Conservation (phyloP, 2,329 filamentous ascomycete genomes). For the Penicillium sp. region DNA sequence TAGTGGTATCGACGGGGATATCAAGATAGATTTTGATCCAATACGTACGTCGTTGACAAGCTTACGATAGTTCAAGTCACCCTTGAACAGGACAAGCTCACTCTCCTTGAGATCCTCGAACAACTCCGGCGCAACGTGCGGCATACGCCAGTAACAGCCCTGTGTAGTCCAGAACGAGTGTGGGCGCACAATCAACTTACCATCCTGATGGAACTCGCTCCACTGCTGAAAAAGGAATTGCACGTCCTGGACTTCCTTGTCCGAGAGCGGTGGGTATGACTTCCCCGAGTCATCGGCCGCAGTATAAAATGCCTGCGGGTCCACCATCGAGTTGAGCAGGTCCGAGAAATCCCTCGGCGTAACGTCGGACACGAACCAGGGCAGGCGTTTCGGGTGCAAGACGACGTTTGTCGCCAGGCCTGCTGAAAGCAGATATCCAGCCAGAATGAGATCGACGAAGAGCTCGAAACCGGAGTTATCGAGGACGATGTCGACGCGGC, state of each 20-base stretch:
- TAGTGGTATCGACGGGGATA: background rate
- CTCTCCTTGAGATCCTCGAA: conserved; percentile 79
- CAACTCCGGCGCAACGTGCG: conserved; percentile 69
- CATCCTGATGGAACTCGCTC: conserved; percentile 79
- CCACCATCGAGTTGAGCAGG: conserved; percentile 79
- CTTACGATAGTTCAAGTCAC: conserved; percentile 96
- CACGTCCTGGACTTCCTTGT: conserved; percentile 71
- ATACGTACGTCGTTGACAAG: conserved; percentile 80
- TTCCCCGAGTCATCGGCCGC: conserved; percentile 69
- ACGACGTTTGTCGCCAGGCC: conserved; percentile 86
- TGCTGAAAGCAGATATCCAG: conserved; percentile 83
- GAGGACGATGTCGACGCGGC: conserved; percentile 89
- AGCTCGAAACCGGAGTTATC: conserved; percentile 98
- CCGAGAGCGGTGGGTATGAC: conserved; percentile 66
- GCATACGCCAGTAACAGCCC: conserved; percentile 88
- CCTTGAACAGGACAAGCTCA: conserved; percentile 94
- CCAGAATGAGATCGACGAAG: conserved; percentile 91
- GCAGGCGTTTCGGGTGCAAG: conserved; percentile 91
- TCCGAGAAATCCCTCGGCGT: conserved; percentile 82
- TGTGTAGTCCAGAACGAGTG: conserved; percentile 91
- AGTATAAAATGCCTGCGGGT: conserved; percentile 79
- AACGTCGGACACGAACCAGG: conserved; percentile 98
- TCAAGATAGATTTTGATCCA: background rate
- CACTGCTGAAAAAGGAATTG: conserved; percentile 82
- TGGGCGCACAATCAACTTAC: conserved; percentile 79